Base-by-base conservation (phyloP, 495 filamentous ascomycete genomes). In the Bacidia rubella region DNA sequence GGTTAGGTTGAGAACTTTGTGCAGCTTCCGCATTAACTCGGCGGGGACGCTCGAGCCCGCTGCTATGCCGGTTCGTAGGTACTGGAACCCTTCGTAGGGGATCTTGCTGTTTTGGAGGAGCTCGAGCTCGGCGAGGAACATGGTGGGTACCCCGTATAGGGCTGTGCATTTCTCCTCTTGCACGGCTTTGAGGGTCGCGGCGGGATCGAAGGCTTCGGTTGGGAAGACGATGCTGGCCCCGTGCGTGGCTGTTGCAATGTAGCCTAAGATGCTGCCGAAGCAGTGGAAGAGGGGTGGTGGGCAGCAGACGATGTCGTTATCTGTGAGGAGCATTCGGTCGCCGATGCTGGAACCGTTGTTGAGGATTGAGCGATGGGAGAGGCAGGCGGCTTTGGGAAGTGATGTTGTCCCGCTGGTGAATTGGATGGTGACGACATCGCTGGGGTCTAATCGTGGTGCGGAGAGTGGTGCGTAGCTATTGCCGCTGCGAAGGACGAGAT, bases 381-480 rank as follows among this genome's bases (percentile, higher is more conserved):
- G 75, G 67, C 87, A 94, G 1, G 90, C 88, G 0, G 92, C 92
- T 70, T 98, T 98, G 2, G 92, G 92, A 62, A 76, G 70, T 0
- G 81, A 82, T 0, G 90, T 98, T 5, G 90, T 98, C 24, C 90
- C 92, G 5, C 85, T 90, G 7, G 92, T 98, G 67, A 96, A 98
- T 62, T 98, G 92, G 57, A 98, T 95, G 63, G 96, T 96, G 42
- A 93, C 80, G 2, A 85, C 79, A 15, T 98, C 92, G 53, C 79
- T 61, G 0, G 78, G 70, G 11, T 71, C 67, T 17, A 96, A 72
- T 1, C 69, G 63, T 40, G 63, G 73, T 39, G 65, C 65, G 21
- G 65, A 63, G 23, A 73, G 63, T 27, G 48, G 52, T 32, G 26
- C 57, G 20, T 32, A 53, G 17, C 62, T 35, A 4, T 23, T 47